Evolutionary conservation across 257 asterid genomes (phyloP), one percentile per base, ranked within the genome.

Genomic region (Nicotiana noctiflora): DNA sequence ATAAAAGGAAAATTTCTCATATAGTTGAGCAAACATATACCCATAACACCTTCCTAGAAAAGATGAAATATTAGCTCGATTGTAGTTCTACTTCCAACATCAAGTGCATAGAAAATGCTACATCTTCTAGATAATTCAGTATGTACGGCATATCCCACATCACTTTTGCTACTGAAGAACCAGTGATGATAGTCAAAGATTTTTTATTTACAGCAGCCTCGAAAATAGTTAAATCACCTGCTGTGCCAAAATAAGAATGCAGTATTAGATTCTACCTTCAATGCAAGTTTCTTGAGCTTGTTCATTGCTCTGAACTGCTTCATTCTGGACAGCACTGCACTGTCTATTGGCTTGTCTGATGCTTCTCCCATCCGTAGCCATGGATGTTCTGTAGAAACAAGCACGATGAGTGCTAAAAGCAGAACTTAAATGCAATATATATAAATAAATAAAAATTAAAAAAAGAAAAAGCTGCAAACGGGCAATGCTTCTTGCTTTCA

Each of bases 231-330:
- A 7, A 37, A 23, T 37, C 59, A 13, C 21, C 37, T 21, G 37
- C 34, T 0, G 59, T 44, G 77, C 37, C 59, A 70, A 46, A 70
- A 70, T 70, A 21, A 70, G 21, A 70, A 19, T 13, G 77, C 77
- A 70, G 6, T 46, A 21, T 44, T 21, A 72, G 40, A 23, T 74
- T 31, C 23, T 63, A 81, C 84, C 84, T 81, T 81, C 62, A 81
- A 59, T 61, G 84, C 84, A 62, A 81, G 84, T 49, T 81, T 63
- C 60, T 81, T 81, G 15, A 81, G 81, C 84, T 81, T 81, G 53
- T 81, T 81, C 84, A 81, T 81, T 62, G 84, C 84, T 68, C 84
- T 81, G 53, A 81, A 81, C 56, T 81, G 84, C 66, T 81, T 81
- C 84, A 81, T 81, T 76, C 84, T 75, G 66, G 84, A 81, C 37